Conservation (phyloP, 2,329 filamentous ascomycete species). For the Phialemoniopsis sp. region DNA sequence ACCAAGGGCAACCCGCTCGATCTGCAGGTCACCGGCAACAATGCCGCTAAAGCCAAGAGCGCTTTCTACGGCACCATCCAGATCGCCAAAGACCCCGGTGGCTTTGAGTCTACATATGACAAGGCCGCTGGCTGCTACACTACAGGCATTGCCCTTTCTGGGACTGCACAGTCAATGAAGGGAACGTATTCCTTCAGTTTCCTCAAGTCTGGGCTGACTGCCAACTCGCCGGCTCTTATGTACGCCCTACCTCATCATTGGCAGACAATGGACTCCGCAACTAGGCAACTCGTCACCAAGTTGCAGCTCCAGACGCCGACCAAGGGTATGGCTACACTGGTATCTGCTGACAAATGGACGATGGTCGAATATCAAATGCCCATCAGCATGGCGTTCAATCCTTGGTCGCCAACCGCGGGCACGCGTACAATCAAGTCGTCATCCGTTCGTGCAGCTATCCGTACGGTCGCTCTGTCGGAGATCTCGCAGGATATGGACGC, state of each 20-base stretch:
- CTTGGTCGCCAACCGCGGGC: conserved; percentile 61
- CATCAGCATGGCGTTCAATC: conserved; percentile 68
- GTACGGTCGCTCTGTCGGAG: conserved; percentile 64
- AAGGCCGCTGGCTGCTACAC: conserved; percentile 72
- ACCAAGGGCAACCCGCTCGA: conserved; percentile 56
- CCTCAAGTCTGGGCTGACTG: conserved; percentile 59
- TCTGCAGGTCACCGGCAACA: conserved; percentile 66
- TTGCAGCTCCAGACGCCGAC: conserved; percentile 74
- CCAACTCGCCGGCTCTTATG: conserved; percentile 64
- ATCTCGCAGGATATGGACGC: conserved; percentile 69
- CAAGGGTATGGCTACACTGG: conserved; percentile 73
- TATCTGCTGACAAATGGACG: conserved; percentile 71
- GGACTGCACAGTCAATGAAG: conserved; percentile 37
- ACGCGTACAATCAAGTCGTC: conserved; percentile 37
- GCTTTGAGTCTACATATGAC: conserved; percentile 69
- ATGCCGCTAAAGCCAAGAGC: conserved; percentile 58
- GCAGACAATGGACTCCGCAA: conserved; percentile 62
- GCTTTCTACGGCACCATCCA: conserved; percentile 79
- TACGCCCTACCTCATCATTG: conserved; percentile 86
- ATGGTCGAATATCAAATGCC: conserved; percentile 74
- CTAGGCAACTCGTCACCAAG: conserved; percentile 32
- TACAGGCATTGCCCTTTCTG: conserved; percentile 58
- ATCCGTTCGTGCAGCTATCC: conserved; percentile 55
- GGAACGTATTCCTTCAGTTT: conserved; percentile 70
- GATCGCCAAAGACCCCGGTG: conserved; percentile 69